Percentiles rank a stretch among this genome's conserved stretches.
phyloP scores from a whole-genome alignment of 805 yeast genomes.

The Scheffersomyces amazonensis region DNA sequence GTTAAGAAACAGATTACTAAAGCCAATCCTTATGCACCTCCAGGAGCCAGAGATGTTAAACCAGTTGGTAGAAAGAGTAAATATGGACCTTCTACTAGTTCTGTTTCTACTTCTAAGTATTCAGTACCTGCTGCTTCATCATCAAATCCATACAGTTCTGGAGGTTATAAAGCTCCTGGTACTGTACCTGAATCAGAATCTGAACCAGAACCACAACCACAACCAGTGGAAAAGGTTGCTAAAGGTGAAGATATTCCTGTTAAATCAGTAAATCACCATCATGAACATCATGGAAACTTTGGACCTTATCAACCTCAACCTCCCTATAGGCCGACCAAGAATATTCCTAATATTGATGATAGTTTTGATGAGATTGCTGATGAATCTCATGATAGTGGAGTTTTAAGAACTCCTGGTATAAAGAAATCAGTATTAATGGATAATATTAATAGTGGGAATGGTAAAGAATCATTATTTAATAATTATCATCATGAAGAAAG shows the following conservation, averaged over 20 bases:
- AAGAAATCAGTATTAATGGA: not conserved
- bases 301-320: not conserved
- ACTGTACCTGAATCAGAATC: no score
- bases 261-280: not conserved
- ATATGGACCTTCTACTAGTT: constrained; percentile 23
- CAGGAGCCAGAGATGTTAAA: constrained; percentile 10
- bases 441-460: constrained; percentile 1
- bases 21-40: constrained; percentile 39
- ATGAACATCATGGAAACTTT: not conserved
- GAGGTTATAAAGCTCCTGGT: constrained; percentile 6
- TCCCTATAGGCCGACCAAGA: constrained; percentile 1
- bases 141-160: constrained; percentile 8
- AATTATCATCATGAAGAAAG: constrained; percentile 20
- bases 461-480: constrained; percentile 18
- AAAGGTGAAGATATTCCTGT: not conserved
- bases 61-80: constrained; percentile 14
- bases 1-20: constrained; percentile 5
- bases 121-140: constrained; percentile 6
- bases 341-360: constrained; percentile 23
- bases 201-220: constrained; percentile 1
- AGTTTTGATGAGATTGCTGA: constrained; percentile 22
- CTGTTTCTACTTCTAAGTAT: constrained; percentile 6
- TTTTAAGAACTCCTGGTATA: constrained; percentile 9
- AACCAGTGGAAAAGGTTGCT: not conserved
- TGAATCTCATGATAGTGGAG: constrained; percentile 2